Percentiles rank a stretch among this genome's conserved stretches.
Evolutionary conservation across 106 monocot genomes (phyloP).

Genomic region (Dioscorea alata): DNA sequence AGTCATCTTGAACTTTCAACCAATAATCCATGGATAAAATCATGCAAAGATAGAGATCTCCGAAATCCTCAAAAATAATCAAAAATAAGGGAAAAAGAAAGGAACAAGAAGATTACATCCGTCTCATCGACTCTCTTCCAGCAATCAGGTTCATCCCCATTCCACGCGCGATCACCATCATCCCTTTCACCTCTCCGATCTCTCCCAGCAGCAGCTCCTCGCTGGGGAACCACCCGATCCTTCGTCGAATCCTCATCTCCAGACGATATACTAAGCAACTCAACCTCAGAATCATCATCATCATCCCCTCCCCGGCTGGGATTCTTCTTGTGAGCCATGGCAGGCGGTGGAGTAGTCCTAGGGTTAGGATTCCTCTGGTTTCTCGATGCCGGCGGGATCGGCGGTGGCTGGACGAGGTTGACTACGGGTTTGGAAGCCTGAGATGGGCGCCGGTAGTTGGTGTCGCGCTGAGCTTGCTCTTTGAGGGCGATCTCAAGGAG

Average conservation of each 20-base stretch:
- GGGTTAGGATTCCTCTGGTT: constrained; percentile 27
- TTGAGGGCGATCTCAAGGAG: constrained; percentile 93
- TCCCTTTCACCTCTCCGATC: constrained; percentile 40
- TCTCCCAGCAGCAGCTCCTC: constrained; percentile 12
- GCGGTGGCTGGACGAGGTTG: constrained; percentile 80
- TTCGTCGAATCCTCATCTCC: constrained; percentile 80
- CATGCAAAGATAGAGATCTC: too few species aligned
- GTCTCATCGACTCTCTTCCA: constrained; percentile 96
- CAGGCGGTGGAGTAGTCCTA: background rate
- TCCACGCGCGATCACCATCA: constrained; percentile 57
- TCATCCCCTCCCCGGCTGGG: constrained; percentile 33
- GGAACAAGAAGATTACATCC: constrained; percentile 43
- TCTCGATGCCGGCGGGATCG: constrained; percentile 26
- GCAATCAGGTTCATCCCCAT: constrained; percentile 72
- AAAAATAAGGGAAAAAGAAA: background rate
- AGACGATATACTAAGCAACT: constrained; percentile 91
- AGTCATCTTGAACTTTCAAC: too few species aligned
- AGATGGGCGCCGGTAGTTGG: constrained; percentile 54
- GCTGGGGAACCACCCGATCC: constrained; percentile 18
- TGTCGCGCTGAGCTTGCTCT: constrained; percentile 77
- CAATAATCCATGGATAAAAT: too few species aligned
- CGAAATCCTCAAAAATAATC: too few species aligned
- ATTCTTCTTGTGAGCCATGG: constrained; percentile 5
- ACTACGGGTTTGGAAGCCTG: constrained; percentile 71
- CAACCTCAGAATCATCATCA: constrained; percentile 96